Conservation (phyloP, 805 yeast species). For the Metschnikowia koreensis region DNA sequence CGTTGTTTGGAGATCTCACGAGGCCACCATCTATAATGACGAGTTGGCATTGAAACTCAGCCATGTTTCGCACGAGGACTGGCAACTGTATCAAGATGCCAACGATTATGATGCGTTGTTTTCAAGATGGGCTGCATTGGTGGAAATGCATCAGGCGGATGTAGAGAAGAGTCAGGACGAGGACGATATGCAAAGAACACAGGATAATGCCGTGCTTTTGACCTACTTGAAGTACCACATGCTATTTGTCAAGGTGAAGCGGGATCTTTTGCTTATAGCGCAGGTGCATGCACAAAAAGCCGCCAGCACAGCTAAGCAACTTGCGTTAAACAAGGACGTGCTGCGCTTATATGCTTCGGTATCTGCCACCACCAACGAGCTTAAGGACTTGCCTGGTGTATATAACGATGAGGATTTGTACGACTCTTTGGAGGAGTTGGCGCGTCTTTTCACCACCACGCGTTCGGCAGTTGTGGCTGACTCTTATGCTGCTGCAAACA, state of each 20-base stretch:
- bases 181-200: constrained; percentile 57
- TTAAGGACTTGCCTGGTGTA: constrained; percentile 88
- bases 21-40: constrained; percentile 65
- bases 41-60: constrained; percentile 64
- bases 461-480: constrained; percentile 47
- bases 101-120: constrained; percentile 56
- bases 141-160: constrained; percentile 56
- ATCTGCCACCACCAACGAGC: constrained; percentile 50
- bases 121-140: constrained; percentile 67
- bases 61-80: constrained; percentile 31
- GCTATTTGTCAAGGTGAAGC: constrained; percentile 62
- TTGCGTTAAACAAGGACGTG: constrained; percentile 35
- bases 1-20: constrained; percentile 50
- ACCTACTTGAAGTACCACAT: constrained; percentile 74
- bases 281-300: constrained; percentile 23
- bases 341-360: constrained; percentile 52
- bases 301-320: constrained; percentile 7
- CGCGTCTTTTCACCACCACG: constrained; percentile 44
- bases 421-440: constrained; percentile 51
- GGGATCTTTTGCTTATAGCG: constrained; percentile 58
- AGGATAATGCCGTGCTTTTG: constrained; percentile 68
- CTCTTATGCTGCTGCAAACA: constrained; percentile 39
- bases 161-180: constrained; percentile 48
- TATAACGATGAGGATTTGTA: constrained; percentile 73
- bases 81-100: constrained; percentile 32